Base-by-base conservation (phyloP, 257 asterid genomes). In the Asclepias syriaca region DNA sequence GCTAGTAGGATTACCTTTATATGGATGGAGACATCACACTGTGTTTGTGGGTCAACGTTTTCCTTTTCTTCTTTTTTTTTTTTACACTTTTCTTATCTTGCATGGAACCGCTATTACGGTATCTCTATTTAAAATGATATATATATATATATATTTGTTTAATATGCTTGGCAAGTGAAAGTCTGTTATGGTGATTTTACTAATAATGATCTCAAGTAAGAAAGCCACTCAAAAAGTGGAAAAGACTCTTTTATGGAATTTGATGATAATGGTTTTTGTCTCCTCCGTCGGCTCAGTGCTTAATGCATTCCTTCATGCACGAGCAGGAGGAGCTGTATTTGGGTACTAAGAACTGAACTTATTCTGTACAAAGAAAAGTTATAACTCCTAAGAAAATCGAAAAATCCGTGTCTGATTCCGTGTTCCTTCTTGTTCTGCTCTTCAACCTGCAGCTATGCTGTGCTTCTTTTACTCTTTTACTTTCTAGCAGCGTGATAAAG, bases 401-500 rank as follows among this genome's bases (percentile, higher is more conserved):
- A 50, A 50, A 50, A 4, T 43, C 12, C 18, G 39, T 18, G 51
- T 8, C 68, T 57, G 43, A 43, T 43, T 46, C 71, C 19, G 19
- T 2, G 5, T 3, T 34, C 37, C 37, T 22, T 46, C 56, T 8
- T 27, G 10, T 71, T 58, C 69, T 59, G 69, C 60, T 58, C 60
- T 59, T 49, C 60, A 59, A 15, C 11, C 16, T 24, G 56, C 45
- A 55, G 37, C 27, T 19, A 43, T 55, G 19, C 1, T 0, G 53
- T 43, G 29, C 19, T 56, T 15, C 58, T 66, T 22, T 24, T 29
- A 0, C 27, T 70, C 65, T 83, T 64, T 84, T 85, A 86, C 79
- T 92, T 95, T 39, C 94, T 82, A 59, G 97, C 96, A 21, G 99
- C 90, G 48, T 88, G 96, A 82, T 95, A 92, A 81, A 95, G 96